Conservation (phyloP, 1,284 basidiomycete genomes). For the Pyrrhoderma lamaoense region DNA sequence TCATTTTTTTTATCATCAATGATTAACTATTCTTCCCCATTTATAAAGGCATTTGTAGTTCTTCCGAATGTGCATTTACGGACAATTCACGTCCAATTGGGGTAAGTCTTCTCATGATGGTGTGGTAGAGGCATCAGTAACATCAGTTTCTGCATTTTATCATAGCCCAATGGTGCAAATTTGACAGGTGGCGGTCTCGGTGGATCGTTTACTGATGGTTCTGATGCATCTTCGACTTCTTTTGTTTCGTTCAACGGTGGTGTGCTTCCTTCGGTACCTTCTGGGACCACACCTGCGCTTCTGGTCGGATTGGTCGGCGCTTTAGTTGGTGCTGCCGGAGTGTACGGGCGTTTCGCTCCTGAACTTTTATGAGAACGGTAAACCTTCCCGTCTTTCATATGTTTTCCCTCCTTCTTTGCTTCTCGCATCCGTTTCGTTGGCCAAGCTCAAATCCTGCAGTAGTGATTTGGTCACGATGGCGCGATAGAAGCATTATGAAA, state of each 20-base stretch:
- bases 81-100: slow-evolving; percentile 64
- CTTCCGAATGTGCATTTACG: slow-evolving; percentile 48
- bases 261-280: slow-evolving; percentile 25
- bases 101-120: slow-evolving; percentile 31
- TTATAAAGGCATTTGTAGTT: slow-evolving; percentile 43
- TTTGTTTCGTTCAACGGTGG: slow-evolving; percentile 47
- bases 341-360: slow-evolving; percentile 18
- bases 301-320: slow-evolving; percentile 29
- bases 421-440: no score
- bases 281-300: slow-evolving; percentile 28
- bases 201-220: slow-evolving; percentile 23
- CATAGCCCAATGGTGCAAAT: slow-evolving; percentile 61
- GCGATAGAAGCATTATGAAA: no score
- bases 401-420: no score
- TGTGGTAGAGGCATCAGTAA: background rate
- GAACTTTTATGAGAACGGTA: background rate
- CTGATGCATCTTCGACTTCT: slow-evolving; percentile 26
- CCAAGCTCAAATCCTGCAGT: no score
- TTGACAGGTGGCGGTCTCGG: slow-evolving; percentile 54
- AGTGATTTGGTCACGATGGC: no score
- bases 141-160: slow-evolving; percentile 8
- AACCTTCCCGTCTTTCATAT: no score
- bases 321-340: slow-evolving; percentile 26
- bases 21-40: no score
- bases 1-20: no score